These are phyloP conservation scores for Aspergillus sp. DNA, from an alignment of 2,329 filamentous ascomycete genomes.

Conservation along the genomic window DNA sequence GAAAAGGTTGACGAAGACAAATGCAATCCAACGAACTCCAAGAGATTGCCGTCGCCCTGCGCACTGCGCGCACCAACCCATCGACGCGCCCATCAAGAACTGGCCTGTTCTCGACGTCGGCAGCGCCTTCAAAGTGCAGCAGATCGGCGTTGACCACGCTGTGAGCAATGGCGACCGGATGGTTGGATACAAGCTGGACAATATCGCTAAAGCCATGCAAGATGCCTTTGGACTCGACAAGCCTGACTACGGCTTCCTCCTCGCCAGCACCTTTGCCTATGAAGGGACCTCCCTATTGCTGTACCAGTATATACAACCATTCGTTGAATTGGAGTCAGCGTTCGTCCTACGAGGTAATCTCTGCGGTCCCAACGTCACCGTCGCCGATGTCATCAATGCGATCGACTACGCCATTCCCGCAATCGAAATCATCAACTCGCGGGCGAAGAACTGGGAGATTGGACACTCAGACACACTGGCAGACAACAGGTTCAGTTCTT, in stretches of 20 bases:
- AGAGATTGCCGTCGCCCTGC: constrained; percentile 10
- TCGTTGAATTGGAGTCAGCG: constrained; percentile 12
- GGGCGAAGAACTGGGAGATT: constrained; percentile 13
- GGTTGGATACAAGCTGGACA: constrained; percentile 16
- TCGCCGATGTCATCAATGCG: constrained; percentile 13
- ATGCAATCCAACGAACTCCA: not conserved
- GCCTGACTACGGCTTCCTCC: constrained; percentile 15
- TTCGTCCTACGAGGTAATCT: constrained; percentile 10
- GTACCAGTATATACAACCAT: constrained; percentile 12
- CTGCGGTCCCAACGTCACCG: constrained; percentile 11
- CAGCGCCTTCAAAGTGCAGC: constrained; percentile 9
- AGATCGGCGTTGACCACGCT: constrained; percentile 9
- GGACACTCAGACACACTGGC: constrained; percentile 13
- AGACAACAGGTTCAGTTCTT: constrained; percentile 11
- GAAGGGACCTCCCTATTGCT: constrained; percentile 8
- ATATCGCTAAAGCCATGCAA: constrained; percentile 19
- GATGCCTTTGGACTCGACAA: constrained; percentile 14
- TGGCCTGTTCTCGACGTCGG: constrained; percentile 10
- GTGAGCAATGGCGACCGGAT: constrained; percentile 12
- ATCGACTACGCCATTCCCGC: constrained; percentile 13
- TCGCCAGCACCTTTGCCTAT: constrained; percentile 11
- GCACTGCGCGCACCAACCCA: constrained; percentile 9
- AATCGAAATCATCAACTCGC: constrained; percentile 15
- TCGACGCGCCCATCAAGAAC: constrained; percentile 11
- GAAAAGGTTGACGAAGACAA: too few relatives aligned